Percentiles rank a stretch among this genome's conserved stretches.
These are phyloP conservation scores for Aspergillus ochraceus DNA, from an alignment of 2,329 filamentous ascomycete genomes.

Conservation along the genomic window DNA sequence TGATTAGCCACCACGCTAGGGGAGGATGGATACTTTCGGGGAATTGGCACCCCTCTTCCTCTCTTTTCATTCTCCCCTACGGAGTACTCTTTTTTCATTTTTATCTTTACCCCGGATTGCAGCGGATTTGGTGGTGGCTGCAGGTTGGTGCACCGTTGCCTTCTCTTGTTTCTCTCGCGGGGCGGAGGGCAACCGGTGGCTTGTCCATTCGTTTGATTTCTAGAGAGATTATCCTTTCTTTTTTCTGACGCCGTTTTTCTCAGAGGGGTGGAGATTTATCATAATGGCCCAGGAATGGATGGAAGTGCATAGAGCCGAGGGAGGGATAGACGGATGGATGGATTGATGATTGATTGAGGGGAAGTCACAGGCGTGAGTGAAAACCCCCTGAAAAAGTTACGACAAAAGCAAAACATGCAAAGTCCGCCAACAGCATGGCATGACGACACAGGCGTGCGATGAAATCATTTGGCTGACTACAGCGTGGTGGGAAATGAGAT, in stretches of 20 bases:
- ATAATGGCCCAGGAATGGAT: background rate
- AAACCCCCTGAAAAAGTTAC: background rate
- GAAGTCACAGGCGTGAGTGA: background rate
- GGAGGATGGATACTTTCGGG: slow-evolving; percentile 8
- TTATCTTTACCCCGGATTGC: slow-evolving; percentile 9
- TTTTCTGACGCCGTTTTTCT: background rate
- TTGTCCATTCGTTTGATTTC: background rate
- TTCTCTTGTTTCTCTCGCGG: background rate
- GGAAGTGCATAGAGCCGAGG: background rate
- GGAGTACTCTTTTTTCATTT: background rate
- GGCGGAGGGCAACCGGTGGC: background rate
- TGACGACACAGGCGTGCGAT: background rate
- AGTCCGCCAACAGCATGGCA: slow-evolving; percentile 2
- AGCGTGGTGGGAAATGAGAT: background rate
- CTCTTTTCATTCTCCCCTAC: too few relatives aligned
- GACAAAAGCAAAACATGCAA: background rate
- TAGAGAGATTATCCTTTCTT: background rate
- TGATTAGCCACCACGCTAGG: slow-evolving; percentile 6
- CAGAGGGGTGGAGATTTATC: background rate
- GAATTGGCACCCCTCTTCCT: background rate
- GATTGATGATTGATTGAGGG: background rate
- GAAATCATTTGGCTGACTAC: background rate
- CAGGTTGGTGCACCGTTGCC: slow-evolving; percentile 13
- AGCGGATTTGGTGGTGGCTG: slow-evolving; percentile 14
- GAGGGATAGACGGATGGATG: background rate